Base-by-base conservation (phyloP, 2,329 filamentous ascomycete genomes). In the Colletotrichum agaves region DNA sequence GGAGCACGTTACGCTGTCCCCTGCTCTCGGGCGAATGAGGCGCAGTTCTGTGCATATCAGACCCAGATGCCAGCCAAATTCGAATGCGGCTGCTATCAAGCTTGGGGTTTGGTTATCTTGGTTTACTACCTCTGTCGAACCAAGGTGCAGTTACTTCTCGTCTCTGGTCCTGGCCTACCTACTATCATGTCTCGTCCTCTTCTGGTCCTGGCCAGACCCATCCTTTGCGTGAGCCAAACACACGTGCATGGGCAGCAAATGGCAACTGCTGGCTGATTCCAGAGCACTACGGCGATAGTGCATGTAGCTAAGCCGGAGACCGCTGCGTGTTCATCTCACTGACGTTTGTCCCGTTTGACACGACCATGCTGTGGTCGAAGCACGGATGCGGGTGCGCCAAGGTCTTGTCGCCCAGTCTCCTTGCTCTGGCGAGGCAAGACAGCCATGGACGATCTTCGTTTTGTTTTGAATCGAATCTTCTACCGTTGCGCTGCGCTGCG, bases 11-110 rank as follows among this genome's bases (percentile, higher is more conserved):
- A 50, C 57, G 49, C 61, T 62, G 47, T 66, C 49, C 63, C 63
- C 43, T 47, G 47, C 21, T 62, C 50, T 56, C 62, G 58, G 63
- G 58, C 63, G 58, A 66, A 41, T 31, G 63, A 62, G 63, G 63
- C 63, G 58, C 58, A 66, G 63, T 49, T 66, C 58, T 62, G 49
- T 66, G 63, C 63, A 56, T 47, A 61, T 37, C 35, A 43, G 15
- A 31, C 47, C 64, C 65, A 63, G 47, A 47, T 55, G 35, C 39
- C 47, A 65, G 53, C 61, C 65, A 68, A 11, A 68, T 56, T 60
- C 47, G 41, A 65, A 60, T 47, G 47, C 53, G 65, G 35, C 35
- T 37, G 13, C 35, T 27, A 27, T 37, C 35, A 15, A 37, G 35
- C 3, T 12, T 37, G 35, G 35, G 35, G 11, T 2, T 37, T 37